Evolutionary conservation across 176 grass and related monocot genomes (phyloP).

Genomic region (Puya raimondii): DNA sequence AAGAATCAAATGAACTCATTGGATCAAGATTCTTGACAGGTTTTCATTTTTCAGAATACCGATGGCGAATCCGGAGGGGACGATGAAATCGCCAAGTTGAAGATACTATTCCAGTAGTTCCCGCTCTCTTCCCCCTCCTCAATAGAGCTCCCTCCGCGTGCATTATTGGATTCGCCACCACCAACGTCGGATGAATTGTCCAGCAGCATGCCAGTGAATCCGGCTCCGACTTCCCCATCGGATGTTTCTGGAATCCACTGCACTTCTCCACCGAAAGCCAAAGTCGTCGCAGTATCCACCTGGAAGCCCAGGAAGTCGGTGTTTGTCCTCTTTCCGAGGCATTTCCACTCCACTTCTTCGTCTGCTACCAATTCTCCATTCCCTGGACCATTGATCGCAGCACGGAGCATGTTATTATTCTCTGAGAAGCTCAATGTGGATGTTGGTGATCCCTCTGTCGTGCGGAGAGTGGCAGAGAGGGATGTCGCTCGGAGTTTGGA

Average conservation of each 20-base stretch:
- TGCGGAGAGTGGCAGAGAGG: constrained; percentile 13
- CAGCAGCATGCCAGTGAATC: constrained; percentile 57
- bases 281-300: too few species aligned
- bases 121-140: constrained; percentile 52
- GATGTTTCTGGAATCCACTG: constrained; percentile 39
- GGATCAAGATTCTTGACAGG: neutral
- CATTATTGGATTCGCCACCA: constrained; percentile 59
- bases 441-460: constrained; percentile 46
- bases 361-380: constrained; percentile 25
- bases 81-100: constrained; percentile 68
- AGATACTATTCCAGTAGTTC: constrained; percentile 85
- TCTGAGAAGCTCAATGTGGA: constrained; percentile 70
- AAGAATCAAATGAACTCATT: neutral
- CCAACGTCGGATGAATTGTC: constrained; percentile 45
- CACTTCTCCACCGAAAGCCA: constrained; percentile 18
- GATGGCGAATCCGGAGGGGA: constrained; percentile 32
- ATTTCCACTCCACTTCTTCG: constrained; percentile 49
- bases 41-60: constrained; percentile 33
- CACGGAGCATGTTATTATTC: constrained; percentile 32
- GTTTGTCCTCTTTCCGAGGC: constrained; percentile 34
- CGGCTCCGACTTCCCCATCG: constrained; percentile 17
- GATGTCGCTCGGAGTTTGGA: constrained; percentile 40
- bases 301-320: neutral
- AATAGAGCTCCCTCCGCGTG: constrained; percentile 24
- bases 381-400: constrained; percentile 13